Conservation (phyloP, 352 stramenopile genomes). For the Phytophthora lateralis region DNA sequence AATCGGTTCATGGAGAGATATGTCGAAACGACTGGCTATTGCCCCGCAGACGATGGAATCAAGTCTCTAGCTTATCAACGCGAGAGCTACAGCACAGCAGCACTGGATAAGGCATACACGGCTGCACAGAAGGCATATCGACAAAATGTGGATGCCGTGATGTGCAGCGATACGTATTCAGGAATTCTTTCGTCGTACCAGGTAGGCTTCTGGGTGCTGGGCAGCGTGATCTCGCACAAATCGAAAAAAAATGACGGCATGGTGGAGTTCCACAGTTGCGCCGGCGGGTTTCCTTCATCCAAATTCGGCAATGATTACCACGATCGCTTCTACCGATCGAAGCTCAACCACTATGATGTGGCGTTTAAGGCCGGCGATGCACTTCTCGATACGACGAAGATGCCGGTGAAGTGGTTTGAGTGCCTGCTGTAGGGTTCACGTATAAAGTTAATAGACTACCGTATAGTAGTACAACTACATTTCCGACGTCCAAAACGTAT, state of each 20-base stretch:
- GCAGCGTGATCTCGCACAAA: conserved; percentile 32
- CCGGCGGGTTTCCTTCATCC: conserved; percentile 23
- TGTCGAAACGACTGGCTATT: conserved; percentile 30
- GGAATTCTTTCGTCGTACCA: conserved; percentile 43
- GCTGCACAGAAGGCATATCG: conserved; percentile 37
- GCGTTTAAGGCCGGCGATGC: conserved; percentile 47
- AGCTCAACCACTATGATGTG: conserved; percentile 41
- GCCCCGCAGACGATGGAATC: conserved; percentile 36
- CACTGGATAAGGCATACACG: conserved; percentile 27
- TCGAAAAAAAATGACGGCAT: conserved; percentile 38
- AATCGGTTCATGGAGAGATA: conserved; percentile 32
- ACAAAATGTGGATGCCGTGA: conserved; percentile 36
- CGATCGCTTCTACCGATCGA: conserved; percentile 38
- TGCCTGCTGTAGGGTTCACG: conserved; percentile 32
- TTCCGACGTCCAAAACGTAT: too few species aligned
- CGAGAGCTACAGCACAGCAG: conserved; percentile 24
- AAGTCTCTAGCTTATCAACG: conserved; percentile 42
- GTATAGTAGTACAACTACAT: neutral
- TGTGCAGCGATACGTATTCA: conserved; percentile 42
- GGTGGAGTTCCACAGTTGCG: conserved; percentile 41
- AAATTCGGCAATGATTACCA: conserved; percentile 38
- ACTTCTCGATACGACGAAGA: conserved; percentile 34
- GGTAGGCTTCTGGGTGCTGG: conserved; percentile 27
- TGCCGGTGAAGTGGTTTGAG: conserved; percentile 54
- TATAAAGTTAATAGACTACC: conserved; percentile 5